Evolutionary conservation across 768 basidiomycete species (phyloP), one percentile per base, ranked within the genome.

Genomic region (Crassisporium funariophilum): DNA sequence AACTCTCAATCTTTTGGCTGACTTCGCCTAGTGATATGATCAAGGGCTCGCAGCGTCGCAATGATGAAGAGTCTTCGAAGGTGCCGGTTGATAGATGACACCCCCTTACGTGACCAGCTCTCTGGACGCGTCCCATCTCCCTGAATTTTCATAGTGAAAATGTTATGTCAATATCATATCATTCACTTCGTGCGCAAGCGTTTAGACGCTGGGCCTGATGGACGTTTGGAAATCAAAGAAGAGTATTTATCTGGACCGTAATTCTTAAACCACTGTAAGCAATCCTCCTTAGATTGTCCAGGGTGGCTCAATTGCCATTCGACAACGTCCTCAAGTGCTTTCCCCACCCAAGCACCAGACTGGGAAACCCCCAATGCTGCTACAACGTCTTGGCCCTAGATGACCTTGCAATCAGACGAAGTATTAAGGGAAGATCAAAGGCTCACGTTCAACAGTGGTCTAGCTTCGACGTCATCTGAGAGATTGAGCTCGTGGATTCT

Each of bases 271-370:
- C 91, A 97, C 10, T 62, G 62, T 21, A 72, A 61, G 60, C 92
- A 94, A 4, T 83, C 79, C 4, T 82, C 84, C 58, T 82, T 80
- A 4, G 80, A 78, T 1, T 75, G 78, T 2, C 73, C 57, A 0
- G 94, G 91, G 61, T 93, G 70, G 25, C 81, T 84, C 5, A 98
- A 74, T 57, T 94, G 92, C 95, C 94, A 98, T 49, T 84, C 79
- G 15, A 91, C 59, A 19, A 98, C 75, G 37, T 74, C 77, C n/a
- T 75, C 69, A 15, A 91, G 71, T 5, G 84, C 75, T 21, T 75
- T 67, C 23, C 79, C 78, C 4, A 84, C 82, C 82, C 91, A 85
- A 2, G 82, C 77, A 2, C 93, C 93, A 1, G 84, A 77, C 50
- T 75, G 81, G 2, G 66, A 61, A 13, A 73, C 72, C 2, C 68